Base-by-base conservation (phyloP, 1,139 yeast species). In the Pichia sp. region DNA sequence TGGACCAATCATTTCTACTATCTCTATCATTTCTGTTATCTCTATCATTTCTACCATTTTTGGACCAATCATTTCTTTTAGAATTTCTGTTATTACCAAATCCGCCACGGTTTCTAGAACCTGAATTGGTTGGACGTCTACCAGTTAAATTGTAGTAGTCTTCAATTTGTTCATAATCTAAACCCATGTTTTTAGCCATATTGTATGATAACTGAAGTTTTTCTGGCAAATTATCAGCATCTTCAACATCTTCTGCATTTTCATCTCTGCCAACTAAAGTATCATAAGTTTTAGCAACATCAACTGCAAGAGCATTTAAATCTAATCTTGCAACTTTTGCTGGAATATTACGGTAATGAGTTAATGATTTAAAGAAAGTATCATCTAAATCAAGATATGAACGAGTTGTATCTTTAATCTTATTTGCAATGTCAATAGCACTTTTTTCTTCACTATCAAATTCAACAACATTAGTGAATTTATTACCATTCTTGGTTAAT, bases 401-500 rank as follows among this genome's bases (percentile, higher is more conserved):
- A 10, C 60, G 58, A 18, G 63, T 55, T 34, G 49, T 49, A 19
- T 60, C 52, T 44, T 61, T 57, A 45, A 74, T 57, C 38, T 60
- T 51, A 5, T 56, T 53, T 33, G 71, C 70, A 50, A 69, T 57
- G 36, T 67, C 69, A 34, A 42, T 13, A 25, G 54, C 45, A 22
- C 42, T 53, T 4, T 52, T 44, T 13, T 49, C 51, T 8, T 38
- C 22, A n/a, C 36, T 19, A 50, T 56, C 53, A 33, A 55, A 53
- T 27, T 53, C 53, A 28, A 47, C 61, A 47, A 65, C 72, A 48
- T 77, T 74, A 27, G 72, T 62, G 57, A 85, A 81, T 19, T 64
- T 67, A 59, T 84, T 76, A 42, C 80, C 81, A 60, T 77, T 76
- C 48, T 75, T 70, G 31, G 64, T 62, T 61, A 85, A 73, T 3